phyloP scores from a whole-genome alignment of 495 filamentous ascomycete species.

The Wilcoxina mikolae region DNA sequence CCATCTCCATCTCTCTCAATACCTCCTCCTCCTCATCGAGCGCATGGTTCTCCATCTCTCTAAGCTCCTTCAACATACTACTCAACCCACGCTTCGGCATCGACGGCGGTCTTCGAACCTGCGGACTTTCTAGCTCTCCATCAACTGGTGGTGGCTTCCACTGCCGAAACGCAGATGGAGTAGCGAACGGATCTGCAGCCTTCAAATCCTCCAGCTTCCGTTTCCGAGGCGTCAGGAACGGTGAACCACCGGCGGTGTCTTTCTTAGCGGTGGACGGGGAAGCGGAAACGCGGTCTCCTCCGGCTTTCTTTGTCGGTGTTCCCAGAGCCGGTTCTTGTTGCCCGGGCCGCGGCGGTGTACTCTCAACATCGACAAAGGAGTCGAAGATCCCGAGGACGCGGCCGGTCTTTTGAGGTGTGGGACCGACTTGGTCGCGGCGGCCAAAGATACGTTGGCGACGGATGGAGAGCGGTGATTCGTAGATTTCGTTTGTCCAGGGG shows the following conservation, averaged over 20 bases:
- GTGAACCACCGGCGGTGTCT: background rate
- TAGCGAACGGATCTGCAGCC: slow-evolving; percentile 35
- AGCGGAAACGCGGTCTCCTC: background rate
- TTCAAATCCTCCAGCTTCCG: slow-evolving; percentile 14
- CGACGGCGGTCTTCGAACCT: slow-evolving; percentile 40
- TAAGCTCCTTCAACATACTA: slow-evolving; percentile 58
- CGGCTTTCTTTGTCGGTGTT: slow-evolving; percentile 32
- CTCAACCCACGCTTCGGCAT: slow-evolving; percentile 61
- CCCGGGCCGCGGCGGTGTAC: slow-evolving; percentile 27
- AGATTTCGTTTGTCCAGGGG: slow-evolving; percentile 13
- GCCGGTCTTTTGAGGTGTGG: slow-evolving; percentile 84
- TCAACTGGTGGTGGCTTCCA: background rate
- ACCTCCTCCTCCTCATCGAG: slow-evolving; percentile 67
- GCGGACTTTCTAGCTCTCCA: slow-evolving; percentile 26
- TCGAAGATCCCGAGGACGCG: slow-evolving; percentile 85
- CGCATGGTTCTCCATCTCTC: slow-evolving; percentile 64
- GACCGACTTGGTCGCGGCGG: slow-evolving; percentile 44
- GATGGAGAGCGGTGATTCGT: slow-evolving; percentile 27
- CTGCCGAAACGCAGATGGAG: slow-evolving; percentile 57
- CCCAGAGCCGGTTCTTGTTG: slow-evolving; percentile 29
- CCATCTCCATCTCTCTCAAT: slow-evolving; percentile 63
- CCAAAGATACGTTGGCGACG: slow-evolving; percentile 27
- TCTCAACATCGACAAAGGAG: slow-evolving; percentile 46
- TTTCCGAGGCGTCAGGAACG: slow-evolving; percentile 21
- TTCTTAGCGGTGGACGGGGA: slow-evolving; percentile 9